Evolutionary conservation across 2,329 filamentous ascomycete genomes (phyloP).

Genomic region (Leptodontidium sp.): DNA sequence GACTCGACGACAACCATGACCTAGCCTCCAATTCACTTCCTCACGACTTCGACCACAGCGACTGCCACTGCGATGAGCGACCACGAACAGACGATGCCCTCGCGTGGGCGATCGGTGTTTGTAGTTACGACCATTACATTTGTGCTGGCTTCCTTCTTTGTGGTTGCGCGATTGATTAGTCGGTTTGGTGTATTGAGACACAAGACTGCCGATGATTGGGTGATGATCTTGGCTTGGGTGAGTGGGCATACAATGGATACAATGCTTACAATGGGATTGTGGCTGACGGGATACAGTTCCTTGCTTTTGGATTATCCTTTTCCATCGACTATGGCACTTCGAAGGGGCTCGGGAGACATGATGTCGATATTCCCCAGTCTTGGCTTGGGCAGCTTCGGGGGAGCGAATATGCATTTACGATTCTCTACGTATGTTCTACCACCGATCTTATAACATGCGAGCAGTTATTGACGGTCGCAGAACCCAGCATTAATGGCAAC

Average conservation of each 20-base stretch:
- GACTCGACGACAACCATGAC: constrained; percentile 34
- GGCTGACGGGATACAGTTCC: constrained; percentile 46
- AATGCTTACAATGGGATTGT: neutral
- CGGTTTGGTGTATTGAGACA: constrained; percentile 76
- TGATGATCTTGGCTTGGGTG: constrained; percentile 82
- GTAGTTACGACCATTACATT: constrained; percentile 75
- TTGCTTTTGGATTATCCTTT: constrained; percentile 73
- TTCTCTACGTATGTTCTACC: constrained; percentile 62
- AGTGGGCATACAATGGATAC: constrained; percentile 21
- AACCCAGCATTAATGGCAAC: constrained; percentile 91
- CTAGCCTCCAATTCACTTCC: neutral
- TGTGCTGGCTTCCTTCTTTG: constrained; percentile 75
- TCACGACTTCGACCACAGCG: neutral
- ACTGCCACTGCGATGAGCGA: constrained; percentile 16
- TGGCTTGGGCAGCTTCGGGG: constrained; percentile 62
- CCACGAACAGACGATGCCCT: constrained; percentile 17
- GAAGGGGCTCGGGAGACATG: constrained; percentile 74
- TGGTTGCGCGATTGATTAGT: constrained; percentile 76
- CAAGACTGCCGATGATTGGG: constrained; percentile 79
- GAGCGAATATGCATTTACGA: constrained; percentile 70
- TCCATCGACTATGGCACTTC: constrained; percentile 70
- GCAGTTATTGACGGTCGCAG: constrained; percentile 55
- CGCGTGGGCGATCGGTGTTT: constrained; percentile 65
- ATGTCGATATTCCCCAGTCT: constrained; percentile 62
- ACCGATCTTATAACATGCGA: no score